Evolutionary conservation across 2,329 filamentous ascomycete species (phyloP).

Genomic region (Alternaria solani): DNA sequence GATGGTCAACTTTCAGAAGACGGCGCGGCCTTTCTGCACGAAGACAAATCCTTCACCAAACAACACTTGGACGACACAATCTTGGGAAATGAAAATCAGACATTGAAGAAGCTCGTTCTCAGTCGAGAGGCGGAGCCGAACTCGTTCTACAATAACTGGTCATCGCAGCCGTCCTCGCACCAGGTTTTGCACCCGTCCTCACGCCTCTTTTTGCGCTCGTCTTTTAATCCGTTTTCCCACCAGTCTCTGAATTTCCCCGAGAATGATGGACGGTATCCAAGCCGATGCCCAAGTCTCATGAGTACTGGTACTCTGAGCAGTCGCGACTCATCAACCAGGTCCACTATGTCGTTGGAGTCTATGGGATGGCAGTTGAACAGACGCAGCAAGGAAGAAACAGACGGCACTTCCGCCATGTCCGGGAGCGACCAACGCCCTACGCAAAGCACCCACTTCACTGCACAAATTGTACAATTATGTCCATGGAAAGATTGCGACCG

Average conservation of each 20-base stretch:
- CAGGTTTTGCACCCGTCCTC: no score
- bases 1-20: neutral
- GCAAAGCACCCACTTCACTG: neutral
- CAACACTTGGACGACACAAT: neutral
- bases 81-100: neutral
- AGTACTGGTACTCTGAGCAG: neutral
- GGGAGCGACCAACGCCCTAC: neutral
- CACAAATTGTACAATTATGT: neutral
- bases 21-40: neutral
- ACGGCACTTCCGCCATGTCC: neutral
- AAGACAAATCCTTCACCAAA: neutral
- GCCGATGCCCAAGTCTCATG: neutral
- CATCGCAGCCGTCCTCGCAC: neutral
- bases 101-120: rapidly evolving
- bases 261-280: neutral
- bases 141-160: neutral
- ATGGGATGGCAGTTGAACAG: neutral
- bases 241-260: neutral
- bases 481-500: neutral
- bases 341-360: neutral
- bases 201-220: no score
- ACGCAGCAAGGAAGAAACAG: neutral
- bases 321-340: neutral
- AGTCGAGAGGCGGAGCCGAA: neutral
- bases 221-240: neutral